Conservation (phyloP, 495 filamentous ascomycete species). For the Penicillium daleae region DNA sequence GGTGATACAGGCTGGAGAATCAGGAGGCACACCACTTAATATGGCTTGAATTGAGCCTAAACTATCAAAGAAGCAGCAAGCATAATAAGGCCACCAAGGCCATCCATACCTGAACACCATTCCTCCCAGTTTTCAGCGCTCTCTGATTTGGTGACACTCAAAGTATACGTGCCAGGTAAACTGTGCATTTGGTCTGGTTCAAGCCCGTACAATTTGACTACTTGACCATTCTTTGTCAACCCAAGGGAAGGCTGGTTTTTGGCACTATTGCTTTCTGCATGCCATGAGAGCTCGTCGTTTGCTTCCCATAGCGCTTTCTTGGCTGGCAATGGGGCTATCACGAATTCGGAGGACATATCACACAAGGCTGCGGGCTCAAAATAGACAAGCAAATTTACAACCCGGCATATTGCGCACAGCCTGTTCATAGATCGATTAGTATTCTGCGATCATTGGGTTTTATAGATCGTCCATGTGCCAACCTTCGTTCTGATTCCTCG, state of each 20-base stretch:
- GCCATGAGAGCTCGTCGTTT: conserved; percentile 40
- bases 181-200: neutral
- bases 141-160: conserved; percentile 17
- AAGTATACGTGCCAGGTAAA: neutral
- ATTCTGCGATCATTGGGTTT: neutral
- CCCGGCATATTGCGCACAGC: conserved; percentile 43
- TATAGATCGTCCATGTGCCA: neutral
- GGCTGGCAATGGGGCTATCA: conserved; percentile 50
- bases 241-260: conserved; percentile 34
- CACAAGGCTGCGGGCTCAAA: conserved; percentile 51
- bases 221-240: conserved; percentile 39
- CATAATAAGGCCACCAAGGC: conserved; percentile 45
- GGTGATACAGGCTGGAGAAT: neutral
- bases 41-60: neutral
- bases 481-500: conserved; percentile 46
- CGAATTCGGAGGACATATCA: conserved; percentile 36
- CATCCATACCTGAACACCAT: conserved; percentile 53
- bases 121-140: conserved; percentile 43
- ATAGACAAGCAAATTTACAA: conserved; percentile 49
- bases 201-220: conserved; percentile 35
- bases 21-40: neutral
- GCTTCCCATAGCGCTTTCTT: conserved; percentile 55
- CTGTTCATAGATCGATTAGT: conserved; percentile 14
- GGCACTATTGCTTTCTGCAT: conserved; percentile 29
- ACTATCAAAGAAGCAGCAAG: conserved; percentile 46